Base-by-base conservation (phyloP, 805 yeast species). In the Suhomyces sp. region DNA sequence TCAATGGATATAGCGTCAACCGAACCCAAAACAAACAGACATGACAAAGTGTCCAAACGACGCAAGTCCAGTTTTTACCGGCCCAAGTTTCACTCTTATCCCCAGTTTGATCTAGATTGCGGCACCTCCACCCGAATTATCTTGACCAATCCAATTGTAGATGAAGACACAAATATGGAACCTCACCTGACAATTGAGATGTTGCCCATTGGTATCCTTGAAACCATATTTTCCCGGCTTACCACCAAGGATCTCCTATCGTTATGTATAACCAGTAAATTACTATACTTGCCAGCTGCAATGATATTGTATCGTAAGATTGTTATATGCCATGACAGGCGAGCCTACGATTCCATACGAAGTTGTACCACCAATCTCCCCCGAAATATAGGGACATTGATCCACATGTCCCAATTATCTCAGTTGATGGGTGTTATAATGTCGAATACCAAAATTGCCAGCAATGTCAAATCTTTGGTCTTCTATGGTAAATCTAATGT, bases 281-380 rank as follows among this genome's bases (percentile, higher is more conserved):
- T 54, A 46, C 58, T 67, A n/a, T 68, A 66, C 49, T 52, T 64
- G 15, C 71, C 69, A 2, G 70, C 72, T 0, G 60, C 60, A 0
- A 52, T 52, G 24, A 57, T 62, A 27, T 46, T 70, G 10, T 68
- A 69, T 54, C 52, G 54, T 13, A 60, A 57, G 29, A 57, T 69
- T 9, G 55, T 64, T 2, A 54, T 70, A 19, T 54, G 60, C 7
- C 57, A 49, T 15, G 60, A 61, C 53, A 42, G 6, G 19, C 47
- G 44, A 47, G 47, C 19, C 15, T 8, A 22, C 50, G 47, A 41
- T 19, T 13, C 36, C 36, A 51, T 55, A 6, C 45, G 51, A 8
- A 36, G 27, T 5, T 55, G 57, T 27, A 60, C 59, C 13, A 47
- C 38, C 13, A 48, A 49, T 2, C 49, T 56, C n/a, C 40, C 53